Conservation (phyloP, 192 early-diverging fungal species). For the Mortierella hygrophila region DNA sequence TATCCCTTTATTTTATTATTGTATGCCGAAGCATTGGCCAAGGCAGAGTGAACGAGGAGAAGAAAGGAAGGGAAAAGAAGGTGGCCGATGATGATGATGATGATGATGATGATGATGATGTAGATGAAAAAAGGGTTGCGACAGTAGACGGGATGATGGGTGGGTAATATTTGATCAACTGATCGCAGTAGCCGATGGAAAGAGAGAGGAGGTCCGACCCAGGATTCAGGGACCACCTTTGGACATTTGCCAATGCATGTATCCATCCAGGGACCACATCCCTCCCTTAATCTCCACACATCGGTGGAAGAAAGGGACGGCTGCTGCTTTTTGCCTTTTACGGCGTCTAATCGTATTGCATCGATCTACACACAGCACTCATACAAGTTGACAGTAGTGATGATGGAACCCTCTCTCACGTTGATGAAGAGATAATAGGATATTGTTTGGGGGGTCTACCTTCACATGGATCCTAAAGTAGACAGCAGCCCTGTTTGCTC, state of each 20-base stretch:
- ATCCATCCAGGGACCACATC: not conserved
- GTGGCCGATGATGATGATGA: too few relatives aligned
- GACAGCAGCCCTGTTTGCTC: too few relatives aligned
- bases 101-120: too few relatives aligned
- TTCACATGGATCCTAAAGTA: too few relatives aligned
- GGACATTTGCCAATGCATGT: not conserved
- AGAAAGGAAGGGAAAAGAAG: not conserved
- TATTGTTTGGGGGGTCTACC: too few relatives aligned
- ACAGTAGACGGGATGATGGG: not conserved
- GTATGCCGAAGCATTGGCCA: not conserved
- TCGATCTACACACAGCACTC: too few relatives aligned
- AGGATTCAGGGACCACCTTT: not conserved
- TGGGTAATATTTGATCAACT: not conserved
- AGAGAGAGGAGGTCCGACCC: not conserved
- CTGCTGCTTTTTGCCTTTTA: too few relatives aligned
- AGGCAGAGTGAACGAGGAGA: not conserved
- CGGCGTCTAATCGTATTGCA: too few relatives aligned
- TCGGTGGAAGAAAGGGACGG: too few relatives aligned
- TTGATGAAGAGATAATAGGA: too few relatives aligned
- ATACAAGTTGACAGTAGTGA: too few relatives aligned
- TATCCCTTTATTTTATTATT: not conserved
- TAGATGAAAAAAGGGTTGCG: not conserved
- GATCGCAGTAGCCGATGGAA: not conserved
- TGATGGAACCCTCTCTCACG: too few relatives aligned
- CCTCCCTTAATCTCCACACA: not conserved